These are phyloP conservation scores for Penicillium goetzii DNA, from an alignment of 495 filamentous ascomycete species.

Conservation along the genomic window DNA sequence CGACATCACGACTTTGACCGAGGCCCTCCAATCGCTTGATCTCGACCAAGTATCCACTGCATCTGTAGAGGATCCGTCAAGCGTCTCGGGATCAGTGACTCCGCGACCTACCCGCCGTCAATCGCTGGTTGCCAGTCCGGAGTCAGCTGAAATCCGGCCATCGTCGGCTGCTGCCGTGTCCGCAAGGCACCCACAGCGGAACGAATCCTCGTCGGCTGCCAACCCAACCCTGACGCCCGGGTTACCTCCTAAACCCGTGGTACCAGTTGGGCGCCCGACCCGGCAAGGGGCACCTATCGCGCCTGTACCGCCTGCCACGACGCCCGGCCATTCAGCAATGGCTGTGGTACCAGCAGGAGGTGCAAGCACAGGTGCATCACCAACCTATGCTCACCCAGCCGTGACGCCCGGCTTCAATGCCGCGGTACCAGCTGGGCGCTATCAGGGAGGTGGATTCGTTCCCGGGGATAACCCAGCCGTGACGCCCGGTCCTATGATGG, in stretches of 20 bases:
- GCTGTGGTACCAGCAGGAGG: background rate
- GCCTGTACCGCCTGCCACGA: background rate
- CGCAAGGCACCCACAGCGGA: background rate
- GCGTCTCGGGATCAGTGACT: background rate
- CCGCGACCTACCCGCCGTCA: background rate
- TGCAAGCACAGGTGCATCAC: background rate
- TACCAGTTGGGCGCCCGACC: background rate
- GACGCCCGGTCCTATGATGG: conserved; percentile 5
- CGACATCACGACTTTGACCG: background rate
- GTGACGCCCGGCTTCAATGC: background rate
- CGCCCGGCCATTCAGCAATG: background rate
- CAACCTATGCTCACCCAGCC: background rate
- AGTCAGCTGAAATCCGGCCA: background rate
- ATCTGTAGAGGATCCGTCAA: background rate
- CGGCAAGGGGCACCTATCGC: background rate
- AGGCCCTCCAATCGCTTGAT: background rate
- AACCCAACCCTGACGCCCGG: conserved; percentile 7
- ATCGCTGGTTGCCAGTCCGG: background rate
- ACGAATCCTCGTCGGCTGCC: background rate
- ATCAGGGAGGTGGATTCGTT: background rate
- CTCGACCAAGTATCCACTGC: background rate
- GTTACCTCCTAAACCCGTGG: background rate
- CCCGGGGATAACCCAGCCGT: conserved; percentile 3
- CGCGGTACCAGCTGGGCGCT: background rate
- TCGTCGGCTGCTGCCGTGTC: background rate